Evolutionary conservation across 495 filamentous ascomycete genomes (phyloP).

Genomic region (Hypoxylon subgilvum): DNA sequence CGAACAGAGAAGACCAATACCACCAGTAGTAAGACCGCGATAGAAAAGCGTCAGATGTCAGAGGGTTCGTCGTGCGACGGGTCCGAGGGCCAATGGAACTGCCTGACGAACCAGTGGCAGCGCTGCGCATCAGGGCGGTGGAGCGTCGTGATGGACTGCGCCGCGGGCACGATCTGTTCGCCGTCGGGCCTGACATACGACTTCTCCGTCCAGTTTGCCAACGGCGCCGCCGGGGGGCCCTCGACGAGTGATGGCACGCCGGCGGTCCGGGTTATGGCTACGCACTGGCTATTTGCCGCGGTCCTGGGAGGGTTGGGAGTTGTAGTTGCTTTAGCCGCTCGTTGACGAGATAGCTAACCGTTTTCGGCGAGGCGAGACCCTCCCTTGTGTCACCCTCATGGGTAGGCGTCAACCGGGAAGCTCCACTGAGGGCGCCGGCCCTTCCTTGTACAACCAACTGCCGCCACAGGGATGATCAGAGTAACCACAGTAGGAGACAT

Average conservation of each 20-base stretch:
- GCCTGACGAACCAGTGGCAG: conserved; percentile 46
- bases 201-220: conserved; percentile 33
- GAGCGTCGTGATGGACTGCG: conserved; percentile 43
- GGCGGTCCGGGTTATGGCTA: not conserved
- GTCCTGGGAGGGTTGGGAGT: not conserved
- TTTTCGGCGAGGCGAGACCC: too few species aligned
- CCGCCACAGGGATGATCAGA: not conserved
- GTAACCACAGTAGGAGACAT: not conserved
- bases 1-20: not conserved
- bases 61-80: conserved; percentile 33
- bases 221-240: conserved; percentile 19
- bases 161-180: conserved; percentile 42
- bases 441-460: not conserved
- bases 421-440: not conserved
- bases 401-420: not conserved
- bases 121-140: conserved; percentile 47
- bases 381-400: too few species aligned
- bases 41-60: conserved; percentile 19
- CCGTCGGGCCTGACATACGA: conserved; percentile 43
- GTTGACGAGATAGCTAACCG: not conserved
- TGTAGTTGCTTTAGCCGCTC: not conserved
- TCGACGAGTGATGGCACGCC: conserved; percentile 7
- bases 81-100: conserved; percentile 50
- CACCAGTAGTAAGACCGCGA: not conserved
- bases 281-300: not conserved